Evolutionary conservation across 768 basidiomycete species (phyloP).

Genomic region (Holtermanniella nyarrowii): DNA sequence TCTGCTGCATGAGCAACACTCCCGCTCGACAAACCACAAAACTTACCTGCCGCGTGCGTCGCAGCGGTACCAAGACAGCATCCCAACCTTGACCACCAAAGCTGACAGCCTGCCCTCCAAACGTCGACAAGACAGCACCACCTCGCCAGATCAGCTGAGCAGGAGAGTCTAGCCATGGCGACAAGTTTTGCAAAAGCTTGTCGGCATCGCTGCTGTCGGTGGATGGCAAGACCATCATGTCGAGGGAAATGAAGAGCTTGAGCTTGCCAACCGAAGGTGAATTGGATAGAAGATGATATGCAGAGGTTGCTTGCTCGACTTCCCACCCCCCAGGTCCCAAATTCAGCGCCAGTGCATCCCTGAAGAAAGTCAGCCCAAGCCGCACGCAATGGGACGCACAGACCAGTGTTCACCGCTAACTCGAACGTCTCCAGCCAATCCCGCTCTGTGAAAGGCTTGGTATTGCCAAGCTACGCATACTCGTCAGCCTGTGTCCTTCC

Average conservation of each 20-base stretch:
- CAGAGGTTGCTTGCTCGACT: constrained; percentile 29
- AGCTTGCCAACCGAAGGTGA: constrained; percentile 2
- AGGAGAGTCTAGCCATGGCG: constrained; percentile 5
- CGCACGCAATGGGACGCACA: constrained; percentile 13
- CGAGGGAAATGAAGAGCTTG: constrained; percentile 35
- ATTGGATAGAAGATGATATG: constrained; percentile 15
- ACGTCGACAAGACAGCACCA: constrained; percentile 30
- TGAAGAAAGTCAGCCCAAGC: constrained; percentile 1
- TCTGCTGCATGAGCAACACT: constrained; percentile 8
- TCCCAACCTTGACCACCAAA: constrained; percentile 33
- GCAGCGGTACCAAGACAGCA: constrained; percentile 18
- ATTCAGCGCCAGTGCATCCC: constrained; percentile 39
- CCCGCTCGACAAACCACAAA: neutral
- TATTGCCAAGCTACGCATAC: constrained; percentile 35
- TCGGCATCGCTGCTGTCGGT: constrained; percentile 10
- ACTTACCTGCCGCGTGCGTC: constrained; percentile 23
- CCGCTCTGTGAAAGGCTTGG: constrained; percentile 30
- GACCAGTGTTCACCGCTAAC: constrained; percentile 29
- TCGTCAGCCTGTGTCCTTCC: neutral
- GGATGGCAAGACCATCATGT: constrained; percentile 37
- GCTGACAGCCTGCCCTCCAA: constrained; percentile 29
- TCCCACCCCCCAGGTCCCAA: constrained; percentile 41
- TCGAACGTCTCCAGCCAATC: constrained; percentile 31
- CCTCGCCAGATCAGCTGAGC: constrained; percentile 17
- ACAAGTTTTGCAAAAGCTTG: constrained; percentile 10